Percentiles rank a stretch among this genome's conserved stretches.
phyloP scores from a whole-genome alignment of 73 alveolate species.

The Paramecium sonneborni region DNA sequence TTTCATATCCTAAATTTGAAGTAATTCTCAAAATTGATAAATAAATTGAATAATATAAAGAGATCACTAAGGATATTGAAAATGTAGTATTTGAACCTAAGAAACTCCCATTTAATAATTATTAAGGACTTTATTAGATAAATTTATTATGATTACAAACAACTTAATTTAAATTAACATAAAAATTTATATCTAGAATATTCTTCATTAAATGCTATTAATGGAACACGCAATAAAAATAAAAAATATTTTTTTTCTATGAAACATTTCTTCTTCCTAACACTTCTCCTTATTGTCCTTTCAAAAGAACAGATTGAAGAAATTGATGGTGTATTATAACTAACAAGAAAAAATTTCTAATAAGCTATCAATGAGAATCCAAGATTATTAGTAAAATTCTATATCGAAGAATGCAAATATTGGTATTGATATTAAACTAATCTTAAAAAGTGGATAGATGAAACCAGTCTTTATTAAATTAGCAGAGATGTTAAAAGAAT shows the following conservation, averaged over 20 bases:
- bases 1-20: background rate
- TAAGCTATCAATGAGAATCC: conserved; percentile 6
- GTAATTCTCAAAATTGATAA: background rate
- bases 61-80: background rate
- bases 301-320: background rate
- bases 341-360: background rate
- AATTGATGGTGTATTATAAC: background rate
- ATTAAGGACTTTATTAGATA: background rate
- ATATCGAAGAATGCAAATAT: background rate
- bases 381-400: background rate
- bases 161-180: background rate
- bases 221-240: background rate
- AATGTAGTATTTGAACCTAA: background rate
- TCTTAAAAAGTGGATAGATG: background rate
- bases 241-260: background rate
- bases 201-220: background rate
- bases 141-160: background rate
- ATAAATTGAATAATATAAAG: background rate
- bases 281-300: background rate
- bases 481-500: background rate
- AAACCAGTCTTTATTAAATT: background rate
- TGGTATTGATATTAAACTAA: background rate
- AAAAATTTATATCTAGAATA: background rate
- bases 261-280: background rate
- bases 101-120: conserved; percentile 2